Base-by-base conservation (phyloP, 2,329 filamentous ascomycete genomes). In the Chaetomium sp. region DNA sequence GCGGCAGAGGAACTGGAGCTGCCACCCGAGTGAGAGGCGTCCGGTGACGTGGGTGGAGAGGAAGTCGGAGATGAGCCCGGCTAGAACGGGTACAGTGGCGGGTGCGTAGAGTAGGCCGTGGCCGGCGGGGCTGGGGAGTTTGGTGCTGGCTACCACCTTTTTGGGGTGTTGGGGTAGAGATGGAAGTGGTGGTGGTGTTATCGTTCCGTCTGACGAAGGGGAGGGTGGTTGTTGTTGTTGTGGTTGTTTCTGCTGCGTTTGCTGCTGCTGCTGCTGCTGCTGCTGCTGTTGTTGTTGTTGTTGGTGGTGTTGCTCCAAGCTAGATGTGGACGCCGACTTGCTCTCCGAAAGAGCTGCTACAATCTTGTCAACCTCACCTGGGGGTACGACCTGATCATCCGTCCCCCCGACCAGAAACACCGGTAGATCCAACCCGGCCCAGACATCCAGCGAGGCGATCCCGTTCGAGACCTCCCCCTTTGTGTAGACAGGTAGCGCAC, bases 21-120 rank as follows among this genome's bases (percentile, higher is more conserved):
- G 92, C 91, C 92, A 97, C 44, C 87, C 89, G 34, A 92, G 81
- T 1, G 85, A 88, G 11, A 96, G 79, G 7, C 91, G 84, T 8
- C 84, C 79, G 8, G 91, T 91, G 53, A 96, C 78, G 64, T 90
- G 80, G 3, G 79, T 77, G 14, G 83, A 78, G 34, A 96, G 78
- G 66, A 97, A 97, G 60, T 88, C 85, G 57, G 90, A 87, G 52
- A 96, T 85, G 0, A 95, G 77, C 0, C 90, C 90, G 1, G 89
- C 86, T 8, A 96, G 75, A 5, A 85, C 86, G 50, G 89, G 86
- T 44, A 87, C 87, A 1, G 84, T 88, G 0, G 81, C 78, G 2
- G 89, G 87, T 55, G 86, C 85, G 68, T 95, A 97, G 5, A 95
- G 80, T 33, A 97, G 76, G 10, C 88, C 87, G 70, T 97, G 92